These are phyloP conservation scores for Saturnispora kantuleensis DNA, from an alignment of 805 yeast species.

Conservation along the genomic window DNA sequence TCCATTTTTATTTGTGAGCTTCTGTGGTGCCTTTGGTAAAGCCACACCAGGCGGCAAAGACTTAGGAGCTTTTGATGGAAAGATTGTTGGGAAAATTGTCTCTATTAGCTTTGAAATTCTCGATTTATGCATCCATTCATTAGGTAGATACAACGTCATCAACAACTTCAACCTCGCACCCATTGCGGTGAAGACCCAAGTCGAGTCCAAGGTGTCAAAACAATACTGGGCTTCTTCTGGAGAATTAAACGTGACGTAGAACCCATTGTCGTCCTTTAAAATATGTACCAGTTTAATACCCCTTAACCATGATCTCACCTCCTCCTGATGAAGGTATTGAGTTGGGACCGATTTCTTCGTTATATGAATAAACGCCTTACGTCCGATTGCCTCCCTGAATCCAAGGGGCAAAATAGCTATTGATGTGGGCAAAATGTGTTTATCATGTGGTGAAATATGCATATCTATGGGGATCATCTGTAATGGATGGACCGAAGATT, in stretches of 20 bases:
- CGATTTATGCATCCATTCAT: conserved; percentile 25
- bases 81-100: conserved; percentile 2
- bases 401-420: conserved; percentile 35
- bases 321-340: conserved; percentile 38
- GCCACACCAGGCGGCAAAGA: too few relatives aligned
- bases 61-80: background rate
- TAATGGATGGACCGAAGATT: background rate
- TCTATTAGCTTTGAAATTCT: conserved; percentile 20
- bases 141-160: conserved; percentile 52
- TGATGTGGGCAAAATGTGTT: conserved; percentile 23
- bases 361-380: conserved; percentile 50
- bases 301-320: conserved; percentile 48
- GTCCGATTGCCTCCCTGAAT: conserved; percentile 38
- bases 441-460: conserved; percentile 22
- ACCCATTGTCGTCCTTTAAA: conserved; percentile 53
- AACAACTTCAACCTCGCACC: conserved; percentile 34
- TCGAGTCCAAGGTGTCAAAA: conserved; percentile 52
- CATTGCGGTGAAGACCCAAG: conserved; percentile 25
- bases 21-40: background rate
- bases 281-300: conserved; percentile 60
- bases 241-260: conserved; percentile 59
- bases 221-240: conserved; percentile 50
- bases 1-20: background rate
- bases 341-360: conserved; percentile 41
- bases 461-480: conserved; percentile 4